A percentile compares a stretch with the other conserved stretches of the same genome.
Conservation (phyloP, 768 basidiomycete species). For the Auriscalpium orientale region DNA sequence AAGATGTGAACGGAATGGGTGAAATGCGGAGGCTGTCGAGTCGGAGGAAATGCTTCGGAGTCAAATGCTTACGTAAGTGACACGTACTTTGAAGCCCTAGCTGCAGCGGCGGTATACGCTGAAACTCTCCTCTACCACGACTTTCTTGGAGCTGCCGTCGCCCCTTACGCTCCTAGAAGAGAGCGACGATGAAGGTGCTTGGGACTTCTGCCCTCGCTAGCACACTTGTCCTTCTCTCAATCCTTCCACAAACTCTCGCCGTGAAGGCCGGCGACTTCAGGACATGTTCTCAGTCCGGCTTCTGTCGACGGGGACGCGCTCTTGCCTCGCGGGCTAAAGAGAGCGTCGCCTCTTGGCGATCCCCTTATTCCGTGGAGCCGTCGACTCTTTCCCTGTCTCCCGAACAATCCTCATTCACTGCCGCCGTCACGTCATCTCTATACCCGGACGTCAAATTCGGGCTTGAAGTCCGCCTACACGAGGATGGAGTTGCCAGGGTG, state of each 20-base stretch:
- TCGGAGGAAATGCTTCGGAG: no score
- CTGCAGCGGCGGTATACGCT: no score
- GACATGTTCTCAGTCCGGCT: conserved; percentile 88
- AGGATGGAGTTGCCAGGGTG: conserved; percentile 85
- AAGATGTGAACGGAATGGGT: no score
- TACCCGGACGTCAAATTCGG: conserved; percentile 81
- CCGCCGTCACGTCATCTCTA: conserved; percentile 68
- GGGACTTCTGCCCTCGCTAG: conserved; percentile 1
- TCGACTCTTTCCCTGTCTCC: conserved; percentile 44
- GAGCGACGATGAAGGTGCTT: conserved; percentile 14
- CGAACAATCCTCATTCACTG: conserved; percentile 57
- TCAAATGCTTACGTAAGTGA: no score
- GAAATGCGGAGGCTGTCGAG: no score
- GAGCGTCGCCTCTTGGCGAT: conserved; percentile 56
- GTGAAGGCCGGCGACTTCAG: conserved; percentile 88
- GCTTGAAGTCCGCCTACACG: conserved; percentile 76
- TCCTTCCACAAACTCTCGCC: conserved; percentile 33
- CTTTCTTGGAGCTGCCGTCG: no score
- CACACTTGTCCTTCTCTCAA: conserved; percentile 25
- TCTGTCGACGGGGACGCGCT: conserved; percentile 87
- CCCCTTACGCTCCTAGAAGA: background rate
- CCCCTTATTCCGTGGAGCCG: conserved; percentile 77
- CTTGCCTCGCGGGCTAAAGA: conserved; percentile 67
- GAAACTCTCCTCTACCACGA: no score
- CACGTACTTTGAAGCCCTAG: no score